Percentiles rank a stretch among this genome's conserved stretches.
phyloP scores from a whole-genome alignment of 495 filamentous ascomycete species.

The Achaetomiella virescens region DNA sequence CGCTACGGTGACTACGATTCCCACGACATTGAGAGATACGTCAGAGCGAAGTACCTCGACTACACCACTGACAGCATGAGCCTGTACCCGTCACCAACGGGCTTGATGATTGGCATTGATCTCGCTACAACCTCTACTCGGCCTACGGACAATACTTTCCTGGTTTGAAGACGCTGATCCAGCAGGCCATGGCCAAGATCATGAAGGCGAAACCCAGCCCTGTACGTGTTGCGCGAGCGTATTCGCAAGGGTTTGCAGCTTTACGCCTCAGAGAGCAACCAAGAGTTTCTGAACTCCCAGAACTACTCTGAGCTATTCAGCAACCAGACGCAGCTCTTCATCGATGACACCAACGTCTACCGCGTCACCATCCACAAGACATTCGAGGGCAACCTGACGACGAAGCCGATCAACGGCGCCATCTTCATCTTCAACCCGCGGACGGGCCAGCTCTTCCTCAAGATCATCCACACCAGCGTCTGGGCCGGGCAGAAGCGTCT shows the following conservation, averaged over 20 bases:
- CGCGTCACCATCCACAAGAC: slow-evolving; percentile 99
- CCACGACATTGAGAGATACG: slow-evolving; percentile 97
- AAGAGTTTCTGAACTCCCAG: slow-evolving; percentile 98
- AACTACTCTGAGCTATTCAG: slow-evolving; percentile 99
- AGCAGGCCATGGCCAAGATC: slow-evolving; percentile 98
- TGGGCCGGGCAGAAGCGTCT: slow-evolving; percentile 99
- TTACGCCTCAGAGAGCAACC: slow-evolving; percentile 97
- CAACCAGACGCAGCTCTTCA: slow-evolving; percentile 98
- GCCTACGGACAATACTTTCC: slow-evolving; percentile 99
- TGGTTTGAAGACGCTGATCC: slow-evolving; percentile 89
- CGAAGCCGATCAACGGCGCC: slow-evolving; percentile 98
- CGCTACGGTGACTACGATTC: slow-evolving; percentile 99
- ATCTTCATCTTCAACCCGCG: slow-evolving; percentile 99
- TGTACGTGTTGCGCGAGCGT: slow-evolving; percentile 95
- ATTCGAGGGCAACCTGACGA: slow-evolving; percentile 98
- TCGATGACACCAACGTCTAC: slow-evolving; percentile 99
- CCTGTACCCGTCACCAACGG: slow-evolving; percentile 96
- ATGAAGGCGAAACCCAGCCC: slow-evolving; percentile 98
- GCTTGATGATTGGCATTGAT: slow-evolving; percentile 97
- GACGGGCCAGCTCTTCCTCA: slow-evolving; percentile 95
- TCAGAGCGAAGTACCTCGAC: slow-evolving; percentile 96
- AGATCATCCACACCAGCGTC: slow-evolving; percentile 99
- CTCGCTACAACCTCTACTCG: slow-evolving; percentile 98
- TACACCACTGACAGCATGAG: slow-evolving; percentile 99
- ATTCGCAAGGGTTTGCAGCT: slow-evolving; percentile 98